Evolutionary conservation across 2,329 filamentous ascomycete genomes (phyloP), one percentile per base, ranked within the genome.

Genomic region (Epichloe scottii): DNA sequence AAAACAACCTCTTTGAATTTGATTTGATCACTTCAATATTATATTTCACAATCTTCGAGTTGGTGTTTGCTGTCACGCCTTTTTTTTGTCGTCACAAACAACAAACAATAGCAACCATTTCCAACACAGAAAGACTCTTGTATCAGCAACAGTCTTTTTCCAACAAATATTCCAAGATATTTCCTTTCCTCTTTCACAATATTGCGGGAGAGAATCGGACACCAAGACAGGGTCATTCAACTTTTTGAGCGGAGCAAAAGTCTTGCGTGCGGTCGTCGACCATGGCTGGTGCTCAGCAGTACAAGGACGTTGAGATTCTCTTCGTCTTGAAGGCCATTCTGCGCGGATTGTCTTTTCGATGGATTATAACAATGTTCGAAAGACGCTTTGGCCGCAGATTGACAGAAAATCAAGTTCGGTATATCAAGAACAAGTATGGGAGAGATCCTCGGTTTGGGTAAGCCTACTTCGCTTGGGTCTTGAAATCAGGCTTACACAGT

Each of bases 341-440:
- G 15, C 48, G 55, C 2, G 58, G 59, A n/a, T 57, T 58, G 26
- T 60, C 64, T 26, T 50, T 54, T 11, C 30, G 47, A 1, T 55
- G 57, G 11, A 67, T 68, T 39, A 54, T 56, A 7, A 40, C 53
- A 2, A 57, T 59, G 5, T 70, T 67, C 41, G 41, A 57, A 12
- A 43, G 54, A 7, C 51, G 48, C 5, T 70, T 68, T 48, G 56
- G 55, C 33, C 63, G 63, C 19, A 12, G 41, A 0, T 55, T 69
- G 46, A 63, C 62, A 2, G 54, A 60, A 1, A 68, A 64, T 44
- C 66, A 71, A 54, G 59, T 71, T 10, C 63, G 66, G 10, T 71
- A 71, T 49, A 53, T 71, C 8, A 68, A 66, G 53, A 66, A 65
- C 54, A 69, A 70, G 53, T 71, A 71, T 42, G 68, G 69, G 0